Conservation (phyloP, 108 stramenopile species). For the Pelagomonas calceolata region DNA sequence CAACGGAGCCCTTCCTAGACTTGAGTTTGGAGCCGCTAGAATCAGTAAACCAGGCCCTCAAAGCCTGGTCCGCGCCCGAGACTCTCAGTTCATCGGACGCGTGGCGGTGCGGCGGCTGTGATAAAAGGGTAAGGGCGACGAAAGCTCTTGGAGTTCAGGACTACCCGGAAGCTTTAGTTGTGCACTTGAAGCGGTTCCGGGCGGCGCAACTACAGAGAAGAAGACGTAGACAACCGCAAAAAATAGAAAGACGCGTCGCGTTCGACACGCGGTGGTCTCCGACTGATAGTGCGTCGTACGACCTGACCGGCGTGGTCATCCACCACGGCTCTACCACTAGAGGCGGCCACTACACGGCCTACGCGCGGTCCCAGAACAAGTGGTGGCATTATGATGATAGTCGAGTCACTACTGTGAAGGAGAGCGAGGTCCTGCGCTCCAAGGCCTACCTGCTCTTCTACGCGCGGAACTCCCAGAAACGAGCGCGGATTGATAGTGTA, state of each 20-base stretch:
- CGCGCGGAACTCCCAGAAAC: not conserved
- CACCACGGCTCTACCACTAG: conserved; percentile 64
- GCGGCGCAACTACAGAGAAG: too few species aligned
- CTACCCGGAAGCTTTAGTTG: conserved; percentile 73
- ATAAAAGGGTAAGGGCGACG: conserved; percentile 57
- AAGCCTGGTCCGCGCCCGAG: conserved; percentile 66
- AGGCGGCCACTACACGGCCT: conserved; percentile 71
- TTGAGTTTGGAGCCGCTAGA: conserved; percentile 74
- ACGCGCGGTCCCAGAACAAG: not conserved
- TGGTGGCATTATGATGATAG: not conserved
- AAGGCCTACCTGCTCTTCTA: not conserved
- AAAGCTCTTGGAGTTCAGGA: conserved; percentile 65
- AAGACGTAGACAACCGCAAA: not conserved
- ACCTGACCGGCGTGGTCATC: conserved; percentile 55
- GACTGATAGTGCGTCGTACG: conserved; percentile 19
- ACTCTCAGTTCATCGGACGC: conserved; percentile 68
- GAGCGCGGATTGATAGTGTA: too few species aligned
- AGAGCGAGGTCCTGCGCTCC: not conserved
- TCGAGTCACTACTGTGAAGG: not conserved
- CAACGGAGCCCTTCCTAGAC: conserved; percentile 89
- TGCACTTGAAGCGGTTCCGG: conserved; percentile 86
- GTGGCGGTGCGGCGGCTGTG: conserved; percentile 81
- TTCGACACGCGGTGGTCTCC: not conserved
- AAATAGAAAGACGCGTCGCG: not conserved
- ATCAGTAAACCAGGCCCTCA: conserved; percentile 54